Percentiles rank a stretch among this genome's conserved stretches.
phyloP scores from a whole-genome alignment of 129 eudicot species.

The Chrysanthemum makinoi region DNA sequence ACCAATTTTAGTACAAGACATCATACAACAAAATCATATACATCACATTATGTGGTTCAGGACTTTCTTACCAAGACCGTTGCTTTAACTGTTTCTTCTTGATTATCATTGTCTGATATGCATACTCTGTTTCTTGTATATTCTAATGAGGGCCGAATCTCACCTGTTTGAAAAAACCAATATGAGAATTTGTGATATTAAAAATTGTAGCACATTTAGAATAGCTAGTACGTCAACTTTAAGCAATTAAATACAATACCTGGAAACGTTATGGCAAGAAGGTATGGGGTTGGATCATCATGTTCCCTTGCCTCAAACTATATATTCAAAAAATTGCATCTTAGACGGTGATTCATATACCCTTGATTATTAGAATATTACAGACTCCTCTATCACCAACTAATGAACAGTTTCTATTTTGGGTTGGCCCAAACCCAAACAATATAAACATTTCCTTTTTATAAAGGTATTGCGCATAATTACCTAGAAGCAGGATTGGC shows the following conservation, averaged over 20 bases:
- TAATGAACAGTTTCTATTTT: neutral
- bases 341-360: conserved; percentile 18
- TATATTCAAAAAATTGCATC: conserved; percentile 2
- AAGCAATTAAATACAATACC: conserved; percentile 38
- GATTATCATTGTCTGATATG: conserved; percentile 10
- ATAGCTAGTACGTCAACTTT: neutral
- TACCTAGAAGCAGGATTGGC: neutral
- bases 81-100: conserved; percentile 48
- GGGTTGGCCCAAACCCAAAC: neutral
- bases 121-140: conserved; percentile 15
- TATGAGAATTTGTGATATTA: neutral
- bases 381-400: neutral
- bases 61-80: conserved; percentile 60
- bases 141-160: conserved; percentile 24
- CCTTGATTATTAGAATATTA: neutral
- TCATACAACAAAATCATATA: neutral
- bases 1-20: neutral
- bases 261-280: conserved; percentile 53
- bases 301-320: conserved; percentile 48
- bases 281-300: conserved; percentile 57
- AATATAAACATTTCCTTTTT: neutral
- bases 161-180: conserved; percentile 23
- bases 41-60: neutral
- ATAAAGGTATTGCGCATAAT: neutral
- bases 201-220: neutral